A percentile compares a stretch with the other conserved stretches of the same genome.
Evolutionary conservation across 2,329 filamentous ascomycete species (phyloP).

Genomic region (Diaporthe capsici): DNA sequence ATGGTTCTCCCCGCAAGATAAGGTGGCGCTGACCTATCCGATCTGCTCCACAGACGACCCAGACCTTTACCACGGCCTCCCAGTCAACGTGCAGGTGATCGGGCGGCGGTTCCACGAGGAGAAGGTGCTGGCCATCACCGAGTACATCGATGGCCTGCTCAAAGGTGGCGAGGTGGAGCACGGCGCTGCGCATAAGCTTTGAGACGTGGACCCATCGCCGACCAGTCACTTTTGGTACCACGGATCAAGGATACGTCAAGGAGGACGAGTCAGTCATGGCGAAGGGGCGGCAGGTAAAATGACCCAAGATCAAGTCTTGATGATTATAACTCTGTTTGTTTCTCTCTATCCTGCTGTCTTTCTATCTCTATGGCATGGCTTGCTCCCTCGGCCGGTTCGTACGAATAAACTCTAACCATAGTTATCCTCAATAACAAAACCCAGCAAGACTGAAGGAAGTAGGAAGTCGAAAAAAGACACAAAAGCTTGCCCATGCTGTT

Average conservation of each 20-base stretch:
- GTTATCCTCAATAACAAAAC: slow-evolving; percentile 1
- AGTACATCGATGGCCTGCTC: slow-evolving; percentile 22
- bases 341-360: not conserved
- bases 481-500: slow-evolving; percentile 12
- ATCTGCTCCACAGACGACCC: not conserved
- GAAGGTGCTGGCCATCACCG: slow-evolving; percentile 31
- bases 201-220: not conserved
- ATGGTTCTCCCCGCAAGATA: not conserved
- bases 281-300: accelerated
- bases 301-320: too few relatives aligned
- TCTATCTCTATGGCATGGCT: slow-evolving; percentile 17
- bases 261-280: not conserved
- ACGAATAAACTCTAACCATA: slow-evolving; percentile 6
- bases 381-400: not conserved
- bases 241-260: not conserved
- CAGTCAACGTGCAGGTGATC: slow-evolving; percentile 23
- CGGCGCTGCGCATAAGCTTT: slow-evolving; percentile 3
- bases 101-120: slow-evolving; percentile 31
- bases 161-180: not conserved
- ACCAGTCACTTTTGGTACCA: not conserved
- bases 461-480: not conserved
- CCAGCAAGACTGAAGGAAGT: not conserved
- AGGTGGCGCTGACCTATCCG: not conserved
- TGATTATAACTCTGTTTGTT: slow-evolving; percentile 14
- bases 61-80: slow-evolving; percentile 28